These are phyloP conservation scores for Euphorbia schlechtendalii DNA, from an alignment of 441 rosid genomes.

Conservation along the genomic window DNA sequence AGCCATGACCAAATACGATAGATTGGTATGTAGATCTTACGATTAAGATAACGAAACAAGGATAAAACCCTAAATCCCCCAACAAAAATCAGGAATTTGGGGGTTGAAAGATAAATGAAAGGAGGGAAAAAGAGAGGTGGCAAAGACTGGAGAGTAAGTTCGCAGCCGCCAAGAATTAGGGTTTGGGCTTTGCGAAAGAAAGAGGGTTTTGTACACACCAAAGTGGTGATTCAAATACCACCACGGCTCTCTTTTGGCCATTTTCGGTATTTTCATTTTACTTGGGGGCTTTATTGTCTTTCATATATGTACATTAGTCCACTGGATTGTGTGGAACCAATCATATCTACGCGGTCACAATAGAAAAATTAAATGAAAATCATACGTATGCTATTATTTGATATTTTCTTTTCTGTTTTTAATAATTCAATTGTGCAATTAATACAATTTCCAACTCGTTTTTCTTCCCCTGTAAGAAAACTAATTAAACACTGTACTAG, in stretches of 20 bases:
- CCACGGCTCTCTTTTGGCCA: conserved; percentile 28
- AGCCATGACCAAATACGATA: conserved; percentile 37
- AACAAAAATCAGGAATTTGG: background rate
- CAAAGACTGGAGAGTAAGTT: background rate
- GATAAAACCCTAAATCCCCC: conserved; percentile 31
- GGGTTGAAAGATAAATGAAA: too few relatives aligned
- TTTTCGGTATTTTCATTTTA: background rate
- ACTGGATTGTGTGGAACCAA: background rate
- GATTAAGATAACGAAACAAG: background rate
- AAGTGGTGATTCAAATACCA: conserved; percentile 56
- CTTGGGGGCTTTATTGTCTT: background rate
- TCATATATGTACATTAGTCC: background rate
- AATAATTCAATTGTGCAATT: too few relatives aligned
- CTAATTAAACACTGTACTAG: too few relatives aligned
- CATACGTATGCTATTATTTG: too few relatives aligned
- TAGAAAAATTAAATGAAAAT: too few relatives aligned
- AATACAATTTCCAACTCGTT: too few relatives aligned
- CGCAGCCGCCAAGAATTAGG: conserved; percentile 59
- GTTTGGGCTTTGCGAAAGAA: conserved; percentile 34
- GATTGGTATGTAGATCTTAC: background rate
- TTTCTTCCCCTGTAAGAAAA: too few relatives aligned
- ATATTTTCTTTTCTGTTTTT: too few relatives aligned
- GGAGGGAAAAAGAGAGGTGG: background rate
- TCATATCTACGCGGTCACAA: background rate
- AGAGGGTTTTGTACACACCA: conserved; percentile 40